phyloP scores from a whole-genome alignment of 78 protist species.

The Diacronema lutheri region DNA sequence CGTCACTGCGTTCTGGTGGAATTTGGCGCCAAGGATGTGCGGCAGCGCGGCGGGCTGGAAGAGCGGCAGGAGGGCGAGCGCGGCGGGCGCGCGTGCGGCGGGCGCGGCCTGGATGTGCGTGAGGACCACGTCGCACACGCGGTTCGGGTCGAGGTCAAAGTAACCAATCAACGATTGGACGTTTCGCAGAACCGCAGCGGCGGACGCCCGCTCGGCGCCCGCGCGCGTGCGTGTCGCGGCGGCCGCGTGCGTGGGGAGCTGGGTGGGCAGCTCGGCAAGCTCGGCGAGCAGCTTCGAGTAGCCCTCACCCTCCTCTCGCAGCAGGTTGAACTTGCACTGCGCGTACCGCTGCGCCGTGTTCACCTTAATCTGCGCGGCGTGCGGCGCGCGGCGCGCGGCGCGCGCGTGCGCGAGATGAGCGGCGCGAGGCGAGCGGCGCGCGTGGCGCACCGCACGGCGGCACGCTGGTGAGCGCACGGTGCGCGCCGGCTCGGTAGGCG shows the following conservation, averaged over 20 bases:
- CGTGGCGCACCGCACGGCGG: too few relatives aligned
- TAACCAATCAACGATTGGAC: slow-evolving; percentile 45
- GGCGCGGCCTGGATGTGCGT: slow-evolving; percentile 44
- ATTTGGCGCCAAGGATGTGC: slow-evolving; percentile 50
- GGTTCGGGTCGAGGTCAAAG: slow-evolving; percentile 76
- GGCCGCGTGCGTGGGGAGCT: not conserved
- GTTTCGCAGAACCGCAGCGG: not conserved
- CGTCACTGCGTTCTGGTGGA: not conserved
- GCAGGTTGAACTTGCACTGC: slow-evolving; percentile 63
- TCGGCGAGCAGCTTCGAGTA: slow-evolving; percentile 62
- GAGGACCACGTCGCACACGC: slow-evolving; percentile 68
- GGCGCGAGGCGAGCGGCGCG: too few relatives aligned
- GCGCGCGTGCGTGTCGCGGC: not conserved
- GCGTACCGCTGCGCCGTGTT: not conserved
- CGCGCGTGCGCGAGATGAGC: too few relatives aligned
- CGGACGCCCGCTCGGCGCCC: too few relatives aligned
- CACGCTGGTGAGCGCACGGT: too few relatives aligned
- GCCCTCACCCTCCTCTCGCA: slow-evolving; percentile 77
- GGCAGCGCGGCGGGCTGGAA: not conserved
- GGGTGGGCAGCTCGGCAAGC: not conserved
- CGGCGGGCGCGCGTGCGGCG: not conserved
- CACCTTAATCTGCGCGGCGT: not conserved
- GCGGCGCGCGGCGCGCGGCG: not conserved
- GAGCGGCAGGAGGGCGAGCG: not conserved
- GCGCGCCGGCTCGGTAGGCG: too few relatives aligned